phyloP scores from a whole-genome alignment of 2,329 filamentous ascomycete genomes.

The Rasamsonia emersonii region DNA sequence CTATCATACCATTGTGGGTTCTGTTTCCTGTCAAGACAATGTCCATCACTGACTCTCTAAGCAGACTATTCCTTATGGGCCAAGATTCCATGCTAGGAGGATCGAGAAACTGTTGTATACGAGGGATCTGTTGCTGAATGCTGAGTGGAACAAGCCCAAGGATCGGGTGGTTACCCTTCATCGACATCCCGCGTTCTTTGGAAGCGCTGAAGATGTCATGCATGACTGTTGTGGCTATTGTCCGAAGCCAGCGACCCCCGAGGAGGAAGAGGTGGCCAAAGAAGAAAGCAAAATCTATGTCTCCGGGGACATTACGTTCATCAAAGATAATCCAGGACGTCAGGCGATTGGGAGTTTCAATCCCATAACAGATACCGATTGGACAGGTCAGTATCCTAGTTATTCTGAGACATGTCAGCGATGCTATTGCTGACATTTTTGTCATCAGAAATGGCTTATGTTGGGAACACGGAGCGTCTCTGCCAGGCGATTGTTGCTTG shows the following conservation, averaged over 20 bases:
- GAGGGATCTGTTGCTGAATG: slow-evolving; percentile 72
- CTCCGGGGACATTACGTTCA: slow-evolving; percentile 62
- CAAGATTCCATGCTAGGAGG: slow-evolving; percentile 33
- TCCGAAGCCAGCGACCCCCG: slow-evolving; percentile 57
- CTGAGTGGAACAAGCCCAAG: slow-evolving; percentile 73
- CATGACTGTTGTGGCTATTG: slow-evolving; percentile 76
- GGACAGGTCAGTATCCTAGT: slow-evolving; percentile 46
- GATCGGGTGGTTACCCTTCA: slow-evolving; percentile 71
- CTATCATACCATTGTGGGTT: slow-evolving; percentile 67
- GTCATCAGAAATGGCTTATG: slow-evolving; percentile 68
- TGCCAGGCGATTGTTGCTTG: slow-evolving; percentile 74
- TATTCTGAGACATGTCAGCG: not conserved
- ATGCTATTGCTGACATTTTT: too few species aligned
- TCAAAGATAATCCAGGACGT: slow-evolving; percentile 73
- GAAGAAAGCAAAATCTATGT: slow-evolving; percentile 70
- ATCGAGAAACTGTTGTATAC: slow-evolving; percentile 79
- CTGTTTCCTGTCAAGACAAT: slow-evolving; percentile 63
- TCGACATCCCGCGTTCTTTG: slow-evolving; percentile 79
- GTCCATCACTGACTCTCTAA: slow-evolving; percentile 22
- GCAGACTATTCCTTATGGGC: slow-evolving; percentile 31
- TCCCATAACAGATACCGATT: slow-evolving; percentile 71
- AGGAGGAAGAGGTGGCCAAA: slow-evolving; percentile 62
- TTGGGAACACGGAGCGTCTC: slow-evolving; percentile 66
- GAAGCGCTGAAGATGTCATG: slow-evolving; percentile 63
- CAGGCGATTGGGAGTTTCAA: slow-evolving; percentile 68